These are phyloP conservation scores for Fusarium sp. DNA, from an alignment of 2,329 filamentous ascomycete species.

Conservation along the genomic window DNA sequence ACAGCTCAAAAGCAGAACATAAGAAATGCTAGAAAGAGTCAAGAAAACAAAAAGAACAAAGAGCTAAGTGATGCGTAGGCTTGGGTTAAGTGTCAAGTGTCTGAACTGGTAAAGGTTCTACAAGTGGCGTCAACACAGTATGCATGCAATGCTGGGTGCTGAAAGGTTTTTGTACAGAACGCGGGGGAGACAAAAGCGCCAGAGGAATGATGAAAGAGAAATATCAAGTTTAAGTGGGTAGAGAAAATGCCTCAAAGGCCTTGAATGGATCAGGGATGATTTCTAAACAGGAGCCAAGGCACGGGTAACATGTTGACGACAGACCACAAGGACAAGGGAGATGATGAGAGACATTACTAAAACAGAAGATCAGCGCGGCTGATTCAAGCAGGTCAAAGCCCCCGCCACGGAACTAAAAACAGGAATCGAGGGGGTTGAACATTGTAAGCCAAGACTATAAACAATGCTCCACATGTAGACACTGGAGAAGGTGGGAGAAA, in stretches of 20 bases:
- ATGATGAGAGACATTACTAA: slow-evolving; percentile 41
- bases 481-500: neutral
- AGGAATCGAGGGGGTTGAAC: slow-evolving; percentile 17
- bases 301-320: slow-evolving; percentile 15
- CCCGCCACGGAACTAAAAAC: slow-evolving; percentile 17
- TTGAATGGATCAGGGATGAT: slow-evolving; percentile 15
- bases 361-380: slow-evolving; percentile 34
- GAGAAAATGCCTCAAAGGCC: slow-evolving; percentile 32
- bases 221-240: slow-evolving; percentile 1
- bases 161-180: slow-evolving; percentile 35
- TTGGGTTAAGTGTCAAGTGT: neutral
- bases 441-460: slow-evolving; percentile 15
- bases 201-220: neutral
- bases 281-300: slow-evolving; percentile 29
- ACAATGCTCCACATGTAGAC: slow-evolving; percentile 6
- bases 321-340: slow-evolving; percentile 21
- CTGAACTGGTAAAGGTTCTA: neutral
- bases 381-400: slow-evolving; percentile 29
- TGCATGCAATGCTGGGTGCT: slow-evolving; percentile 6
- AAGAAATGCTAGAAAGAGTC: neutral
- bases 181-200: neutral
- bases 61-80: neutral
- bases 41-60: neutral
- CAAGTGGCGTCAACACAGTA: slow-evolving; percentile 7
- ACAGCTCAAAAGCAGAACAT: neutral